Evolutionary conservation across 1,139 yeast species (phyloP), one percentile per base, ranked within the genome.

Genomic region (Candida freyschussii): DNA sequence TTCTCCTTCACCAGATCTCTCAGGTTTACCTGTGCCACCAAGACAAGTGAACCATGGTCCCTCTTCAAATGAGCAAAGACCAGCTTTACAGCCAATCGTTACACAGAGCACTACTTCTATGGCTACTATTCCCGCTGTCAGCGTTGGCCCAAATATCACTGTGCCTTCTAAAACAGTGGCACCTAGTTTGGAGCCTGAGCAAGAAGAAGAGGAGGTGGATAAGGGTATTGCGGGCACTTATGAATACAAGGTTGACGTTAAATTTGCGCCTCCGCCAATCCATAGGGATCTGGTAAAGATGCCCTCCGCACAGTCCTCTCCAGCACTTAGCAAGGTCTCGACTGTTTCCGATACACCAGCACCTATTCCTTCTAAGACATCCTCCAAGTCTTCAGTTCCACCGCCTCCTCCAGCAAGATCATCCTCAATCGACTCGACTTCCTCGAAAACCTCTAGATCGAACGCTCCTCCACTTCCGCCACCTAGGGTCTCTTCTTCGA

Each of bases 241-340:
- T 37, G 48, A 53, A 13, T 52, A 52, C 32, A 43, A 52, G 11
- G 40, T 47, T 13, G 47, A 49, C 13, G 50, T 55, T 9, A 44
- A 47, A 13, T 59, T 52, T 37, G 55, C 59, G 4, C 63, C 63
- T 10, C 63, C 63, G 4, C 62, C 63, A 24, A 45, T 30, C 14
- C 59, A 55, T n/a, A 39, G 38, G 5, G 44, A 49, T 14, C 7
- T 27, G 9, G 14, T 13, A 11, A 27, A 24, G 20, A 19, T 21
- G 20, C 14, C 22, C 4, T 46, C 46, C 29, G 32, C 56, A 27
- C 11, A 7, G 19, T 10, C 26, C n/a, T 12, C 29, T 5, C 26
- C 37, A 19, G 17, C 30, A 4, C 14, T 12, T 10, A 19, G 18
- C 15, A 27, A 27, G 19, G 5, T 23, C n/a, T n/a, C n/a, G n/a